Base-by-base conservation (phyloP, 139 green algal species). In the Chlamydomonas eustigma region DNA sequence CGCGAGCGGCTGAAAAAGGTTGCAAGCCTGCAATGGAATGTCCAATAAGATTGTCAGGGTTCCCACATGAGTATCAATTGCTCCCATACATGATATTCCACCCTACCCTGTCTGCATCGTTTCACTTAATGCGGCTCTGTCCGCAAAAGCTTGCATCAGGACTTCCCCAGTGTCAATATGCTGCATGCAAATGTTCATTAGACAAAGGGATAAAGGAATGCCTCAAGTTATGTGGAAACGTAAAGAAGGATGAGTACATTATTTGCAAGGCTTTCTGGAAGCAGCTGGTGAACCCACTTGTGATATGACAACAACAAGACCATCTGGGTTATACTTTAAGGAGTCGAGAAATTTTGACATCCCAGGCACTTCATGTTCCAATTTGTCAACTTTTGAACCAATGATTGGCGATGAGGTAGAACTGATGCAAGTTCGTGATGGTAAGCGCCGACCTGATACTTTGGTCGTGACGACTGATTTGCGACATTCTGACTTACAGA, bases 101-200 rank as follows among this genome's bases (percentile, higher is more conserved):
- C 34, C 68, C 34, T n/a, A 74, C 68, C 30, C 30, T 8, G 34
- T 52, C 68, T 74, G 68, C 37, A 74, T 52, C n/a, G 68, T 74
- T 35, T 74, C 68, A 38, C 52, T 86, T 2, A 99, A 51, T 0
- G 93, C 94, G 0, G 79, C 81, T 1, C 90, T 74, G 88, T 98
- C 88, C 4, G 95, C 91, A 81, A 96, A 99, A 1, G 93, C 94
- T 75, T 98, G 95, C 96, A 99, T 99, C 12, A 98, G 84, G 31
- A 99, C 79, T 63, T 94, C 91, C 2, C 95, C 95, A 0, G 95
- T 98, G 81, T 98, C 94, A 3, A 95, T 85, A 72, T 99, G 85
- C 90, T 99, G 91, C 66, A 50, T 22, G 58, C 25, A 18, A 18
- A 28, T 12, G 44, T 28, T 58, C 44, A 12, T 58, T 58, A 58